A percentile compares a stretch with the other conserved stretches of the same genome.
Conservation (phyloP, 2,329 filamentous ascomycete genomes). For the Apiospora malaysiana region DNA sequence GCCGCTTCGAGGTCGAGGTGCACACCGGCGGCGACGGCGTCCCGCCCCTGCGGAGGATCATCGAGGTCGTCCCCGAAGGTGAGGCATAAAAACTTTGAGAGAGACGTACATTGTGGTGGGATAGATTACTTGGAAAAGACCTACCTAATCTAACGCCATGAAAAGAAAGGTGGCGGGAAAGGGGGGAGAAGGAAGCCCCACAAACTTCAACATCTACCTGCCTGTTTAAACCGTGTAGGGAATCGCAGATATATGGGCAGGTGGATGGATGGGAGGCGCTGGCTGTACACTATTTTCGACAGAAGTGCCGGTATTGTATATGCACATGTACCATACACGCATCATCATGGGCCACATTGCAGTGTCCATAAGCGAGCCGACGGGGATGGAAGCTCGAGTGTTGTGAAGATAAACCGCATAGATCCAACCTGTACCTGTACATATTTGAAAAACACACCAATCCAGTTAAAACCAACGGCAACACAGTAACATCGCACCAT, state of each 20-base stretch:
- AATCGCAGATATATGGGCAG: not conserved
- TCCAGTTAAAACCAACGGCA: not conserved
- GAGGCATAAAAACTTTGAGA: not conserved
- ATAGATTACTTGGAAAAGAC: too few species aligned
- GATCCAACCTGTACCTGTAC: not conserved
- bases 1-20: slow-evolving; percentile 47
- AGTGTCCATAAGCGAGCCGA: not conserved
- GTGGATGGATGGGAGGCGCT: not conserved
- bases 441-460: not conserved
- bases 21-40: slow-evolving; percentile 34
- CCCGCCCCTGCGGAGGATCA: slow-evolving; percentile 39
- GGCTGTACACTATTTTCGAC: slow-evolving; percentile 7
- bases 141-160: too few species aligned
- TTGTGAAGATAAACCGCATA: not conserved
- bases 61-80: slow-evolving; percentile 43
- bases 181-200: too few species aligned
- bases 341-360: not conserved
- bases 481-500: too few species aligned
- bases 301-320: slow-evolving; percentile 7
- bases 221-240: not conserved
- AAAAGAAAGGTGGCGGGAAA: too few species aligned
- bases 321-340: slow-evolving; percentile 3
- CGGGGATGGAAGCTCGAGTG: too few species aligned
- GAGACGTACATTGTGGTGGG: too few species aligned
- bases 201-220: not conserved